Evolutionary conservation across 495 filamentous ascomycete species (phyloP), one percentile per base, ranked within the genome.

Genomic region (Aspergillus ellipticus): DNA sequence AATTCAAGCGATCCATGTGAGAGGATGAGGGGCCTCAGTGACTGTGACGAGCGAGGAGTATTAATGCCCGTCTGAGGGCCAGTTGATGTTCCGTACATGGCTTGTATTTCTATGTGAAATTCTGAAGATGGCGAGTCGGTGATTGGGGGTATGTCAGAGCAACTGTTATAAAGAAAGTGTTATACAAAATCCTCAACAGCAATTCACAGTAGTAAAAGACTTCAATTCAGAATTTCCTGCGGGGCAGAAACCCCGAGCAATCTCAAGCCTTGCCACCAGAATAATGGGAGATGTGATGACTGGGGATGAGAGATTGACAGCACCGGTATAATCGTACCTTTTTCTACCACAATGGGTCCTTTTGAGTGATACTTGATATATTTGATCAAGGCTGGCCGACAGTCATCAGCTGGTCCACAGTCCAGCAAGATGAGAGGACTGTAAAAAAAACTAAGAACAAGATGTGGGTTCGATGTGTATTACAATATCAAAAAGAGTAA

Each of bases 1-100:
- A 93, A 87, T 63, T 97, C 94, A 69, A 98, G 90, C 15, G 90
- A 92, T 61, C 94, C 94, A 74, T 98, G 94, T 48, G 83, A 82
- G 62, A 98, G 81, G 61, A 87, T 88, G 54, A 98, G 84, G 35
- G 95, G 92, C 55, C 94, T 87, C 56, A 96, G 81, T 43, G 92
- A 96, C 52, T 91, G 87, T 28, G 93, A 96, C 28, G 90, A 95
- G 66, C 92, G 86, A 61, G 94, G 94, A 53, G 94, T 97, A 62
- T 90, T 92, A 69, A 95, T 89, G 66, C 94, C 94, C 76, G 93
- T 98, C 70, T 93, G 90, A 24, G 87, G 88, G 69, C 87, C 87
- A 56, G 89, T 89, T 45, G 77, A 71, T 63, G 87, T 86, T 67
- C 89, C 90, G 81, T 96, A 96, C 94, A 97, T 97, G 49, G 52